Evolutionary conservation across 345 rosid species (phyloP), one percentile per base, ranked within the genome.

Genomic region (Murraya paniculata): DNA sequence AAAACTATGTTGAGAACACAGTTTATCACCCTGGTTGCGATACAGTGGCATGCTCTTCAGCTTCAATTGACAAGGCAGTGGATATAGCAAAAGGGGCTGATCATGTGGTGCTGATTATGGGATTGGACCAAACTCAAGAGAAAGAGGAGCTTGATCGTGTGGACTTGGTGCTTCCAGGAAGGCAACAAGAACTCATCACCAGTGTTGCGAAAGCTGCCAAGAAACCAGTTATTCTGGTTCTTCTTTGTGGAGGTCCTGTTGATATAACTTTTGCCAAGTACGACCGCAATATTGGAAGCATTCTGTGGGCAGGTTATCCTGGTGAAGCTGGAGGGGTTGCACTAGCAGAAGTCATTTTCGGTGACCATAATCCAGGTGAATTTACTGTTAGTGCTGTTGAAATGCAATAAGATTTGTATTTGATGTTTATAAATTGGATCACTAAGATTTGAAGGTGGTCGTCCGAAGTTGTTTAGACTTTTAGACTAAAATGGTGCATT

Each of bases 261-360:
- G 99, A 95, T 76, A 24, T 95, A 35, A 84, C 91, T 3, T 92
- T 92, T 65, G 96, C 99, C 64, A 86, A 77, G 68, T 9, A 81
- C 18, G 88, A 88, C 56, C 59, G 57, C 16, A 89, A 87, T 19
- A 88, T 93, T 21, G 97, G 96, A 70, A 81, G 92, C 80, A 92
- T 95, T 68, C 60, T 95, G 61, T 95, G 99, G 97, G 99, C 94
- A 69, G 98, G 99, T 81, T 95, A 93, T 87, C 99, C 98, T 0
- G 97, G 98, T 50, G 92, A 95, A 85, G 93, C 84, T 14, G 99
- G 98, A 48, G 98, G 94, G 4, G 67, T 53, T 76, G 98, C 99
- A 9, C 86, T 92, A 31, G 89, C 96, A n/a, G 94, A 95, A 79
- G 83, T 93, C 85, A 85, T 95, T 60, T 92, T 92, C 45, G 99